Evolutionary conservation across 2,329 filamentous ascomycete genomes (phyloP).

Genomic region (Trichoderma semiorbis): DNA sequence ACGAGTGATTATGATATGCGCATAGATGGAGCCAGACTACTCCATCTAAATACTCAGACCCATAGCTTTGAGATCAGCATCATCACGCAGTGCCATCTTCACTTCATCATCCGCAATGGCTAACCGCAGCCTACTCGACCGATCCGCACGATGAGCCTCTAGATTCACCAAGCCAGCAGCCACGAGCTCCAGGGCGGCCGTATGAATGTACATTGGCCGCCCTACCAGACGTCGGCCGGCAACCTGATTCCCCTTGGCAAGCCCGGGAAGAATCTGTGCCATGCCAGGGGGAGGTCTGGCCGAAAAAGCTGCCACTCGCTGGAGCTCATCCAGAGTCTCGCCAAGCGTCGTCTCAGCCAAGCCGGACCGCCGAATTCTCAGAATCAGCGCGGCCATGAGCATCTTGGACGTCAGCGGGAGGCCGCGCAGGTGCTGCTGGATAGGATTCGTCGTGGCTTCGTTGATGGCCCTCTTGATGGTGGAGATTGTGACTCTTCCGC

Average conservation of each 20-base stretch:
- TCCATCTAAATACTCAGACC: constrained; percentile 38
- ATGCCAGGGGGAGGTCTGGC: constrained; percentile 36
- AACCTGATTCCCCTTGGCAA: constrained; percentile 27
- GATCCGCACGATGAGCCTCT: constrained; percentile 75
- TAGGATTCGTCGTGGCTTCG: constrained; percentile 87
- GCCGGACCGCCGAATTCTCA: constrained; percentile 76
- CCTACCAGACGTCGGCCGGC: constrained; percentile 30
- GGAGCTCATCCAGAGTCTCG: constrained; percentile 79
- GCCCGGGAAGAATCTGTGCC: constrained; percentile 33
- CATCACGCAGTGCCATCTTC: constrained; percentile 80
- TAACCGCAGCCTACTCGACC: constrained; percentile 82
- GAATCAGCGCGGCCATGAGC: constrained; percentile 76
- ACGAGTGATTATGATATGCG: too few relatives aligned
- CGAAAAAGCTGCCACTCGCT: constrained; percentile 35
- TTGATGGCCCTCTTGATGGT: constrained; percentile 93
- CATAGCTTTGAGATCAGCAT: constrained; percentile 78
- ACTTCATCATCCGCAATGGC: constrained; percentile 90
- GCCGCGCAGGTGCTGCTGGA: constrained; percentile 82
- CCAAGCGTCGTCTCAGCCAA: constrained; percentile 83
- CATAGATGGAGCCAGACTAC: too few relatives aligned
- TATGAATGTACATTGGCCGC: constrained; percentile 50
- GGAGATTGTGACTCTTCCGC: constrained; percentile 74
- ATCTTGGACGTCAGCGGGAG: constrained; percentile 81
- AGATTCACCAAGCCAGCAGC: constrained; percentile 85
- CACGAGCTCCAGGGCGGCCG: constrained; percentile 76